Evolutionary conservation across 805 yeast genomes (phyloP).

Genomic region (Sporopachydermia quercuum): DNA sequence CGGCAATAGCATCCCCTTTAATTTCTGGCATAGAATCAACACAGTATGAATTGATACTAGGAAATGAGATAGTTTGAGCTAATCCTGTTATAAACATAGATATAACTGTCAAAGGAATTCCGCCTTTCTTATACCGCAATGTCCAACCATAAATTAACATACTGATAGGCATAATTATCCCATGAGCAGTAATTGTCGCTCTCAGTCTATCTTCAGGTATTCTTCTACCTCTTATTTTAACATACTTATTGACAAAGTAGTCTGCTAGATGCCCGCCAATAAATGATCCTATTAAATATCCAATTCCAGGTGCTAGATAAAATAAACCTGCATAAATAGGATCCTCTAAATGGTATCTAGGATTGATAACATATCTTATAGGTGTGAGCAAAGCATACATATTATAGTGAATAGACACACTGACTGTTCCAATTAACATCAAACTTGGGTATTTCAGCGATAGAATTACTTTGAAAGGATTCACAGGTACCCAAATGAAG

Average conservation of each 20-base stretch:
- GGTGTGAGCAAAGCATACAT: conserved; percentile 42
- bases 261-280: conserved; percentile 42
- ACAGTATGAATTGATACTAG: conserved; percentile 41
- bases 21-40: conserved; percentile 41
- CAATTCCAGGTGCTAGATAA: conserved; percentile 43
- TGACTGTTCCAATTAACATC: conserved; percentile 26
- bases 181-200: conserved; percentile 24
- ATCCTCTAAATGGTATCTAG: conserved; percentile 31
- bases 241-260: conserved; percentile 28
- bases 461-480: conserved; percentile 30
- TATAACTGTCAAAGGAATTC: conserved; percentile 38
- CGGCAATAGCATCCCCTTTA: conserved; percentile 40
- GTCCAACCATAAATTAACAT: conserved; percentile 41
- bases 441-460: conserved; percentile 30
- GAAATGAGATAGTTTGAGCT: conserved; percentile 37
- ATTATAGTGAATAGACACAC: conserved; percentile 28
- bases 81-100: conserved; percentile 32
- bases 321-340: conserved; percentile 39
- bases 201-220: conserved; percentile 39
- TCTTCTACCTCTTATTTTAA: conserved; percentile 25
- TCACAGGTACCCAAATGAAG: conserved; percentile 28
- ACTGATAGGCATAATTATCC: conserved; percentile 29
- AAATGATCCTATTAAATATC: conserved; percentile 34
- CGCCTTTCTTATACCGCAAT: conserved; percentile 33
- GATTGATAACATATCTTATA: conserved; percentile 39